A percentile compares a stretch with the other conserved stretches of the same genome.
Evolutionary conservation across 768 basidiomycete genomes (phyloP).

Genomic region (Kwoniella bestiolae): DNA sequence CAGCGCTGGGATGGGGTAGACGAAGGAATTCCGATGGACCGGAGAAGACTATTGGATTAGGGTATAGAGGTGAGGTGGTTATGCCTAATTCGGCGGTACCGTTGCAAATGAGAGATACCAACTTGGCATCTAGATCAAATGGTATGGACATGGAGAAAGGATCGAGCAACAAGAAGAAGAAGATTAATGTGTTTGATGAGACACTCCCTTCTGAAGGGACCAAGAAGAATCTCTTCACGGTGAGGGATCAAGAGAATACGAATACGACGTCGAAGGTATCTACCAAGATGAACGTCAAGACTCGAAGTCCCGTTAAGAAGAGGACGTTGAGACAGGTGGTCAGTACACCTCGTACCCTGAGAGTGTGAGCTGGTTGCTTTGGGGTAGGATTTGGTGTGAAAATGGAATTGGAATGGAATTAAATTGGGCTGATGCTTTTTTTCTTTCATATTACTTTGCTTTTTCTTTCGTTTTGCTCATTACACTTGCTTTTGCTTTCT

Average conservation of each 20-base stretch:
- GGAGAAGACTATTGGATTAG: slow-evolving; percentile 12
- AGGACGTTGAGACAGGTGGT: slow-evolving; percentile 15
- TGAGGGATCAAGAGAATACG: slow-evolving; percentile 9
- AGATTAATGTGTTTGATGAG: slow-evolving; percentile 9
- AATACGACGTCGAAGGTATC: too few relatives aligned
- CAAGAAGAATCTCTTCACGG: not conserved
- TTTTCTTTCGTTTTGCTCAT: not conserved
- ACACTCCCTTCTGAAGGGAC: not conserved
- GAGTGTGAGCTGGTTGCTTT: slow-evolving; percentile 9
- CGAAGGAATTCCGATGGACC: slow-evolving; percentile 43
- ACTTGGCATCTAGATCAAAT: not conserved
- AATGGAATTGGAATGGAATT: not conserved
- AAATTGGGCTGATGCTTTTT: not conserved
- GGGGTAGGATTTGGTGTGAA: not conserved
- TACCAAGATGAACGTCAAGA: not conserved
- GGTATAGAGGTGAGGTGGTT: not conserved
- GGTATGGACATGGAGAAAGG: not conserved
- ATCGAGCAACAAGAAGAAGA: slow-evolving; percentile 5
- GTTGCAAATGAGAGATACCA: not conserved
- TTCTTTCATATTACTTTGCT: too few relatives aligned
- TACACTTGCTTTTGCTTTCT: not conserved
- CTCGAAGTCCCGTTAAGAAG: slow-evolving; percentile 14
- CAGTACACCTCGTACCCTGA: slow-evolving; percentile 17
- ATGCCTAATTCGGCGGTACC: slow-evolving; percentile 11
- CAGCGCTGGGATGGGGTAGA: slow-evolving; percentile 49